A percentile compares a stretch with the other conserved stretches of the same genome.
Conservation (phyloP, 345 rosid genomes). For the Carallia pectinifolia region DNA sequence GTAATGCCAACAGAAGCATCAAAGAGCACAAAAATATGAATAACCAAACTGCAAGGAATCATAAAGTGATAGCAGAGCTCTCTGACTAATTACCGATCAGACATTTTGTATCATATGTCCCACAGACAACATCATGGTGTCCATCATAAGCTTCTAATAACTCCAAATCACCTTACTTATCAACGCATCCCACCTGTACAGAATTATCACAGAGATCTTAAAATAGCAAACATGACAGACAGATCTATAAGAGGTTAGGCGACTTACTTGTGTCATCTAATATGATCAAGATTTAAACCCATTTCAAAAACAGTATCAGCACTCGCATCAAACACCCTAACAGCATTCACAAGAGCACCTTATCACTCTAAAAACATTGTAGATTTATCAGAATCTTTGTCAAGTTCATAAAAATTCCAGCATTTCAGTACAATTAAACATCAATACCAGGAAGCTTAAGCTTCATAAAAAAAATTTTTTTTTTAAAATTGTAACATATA, state of each 20-base stretch:
- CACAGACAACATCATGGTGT: slow-evolving; percentile 81
- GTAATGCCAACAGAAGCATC: neutral
- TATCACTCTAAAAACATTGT: slow-evolving; percentile 47
- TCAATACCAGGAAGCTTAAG: neutral
- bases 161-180: slow-evolving; percentile 70
- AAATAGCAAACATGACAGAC: slow-evolving; percentile 16
- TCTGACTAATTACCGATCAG: slow-evolving; percentile 53
- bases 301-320: slow-evolving; percentile 86
- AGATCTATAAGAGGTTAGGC: slow-evolving; percentile 12
- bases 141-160: slow-evolving; percentile 79
- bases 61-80: neutral
- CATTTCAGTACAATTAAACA: neutral
- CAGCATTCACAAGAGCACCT: slow-evolving; percentile 83
- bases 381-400: slow-evolving; percentile 11
- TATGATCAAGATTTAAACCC: slow-evolving; percentile 62
- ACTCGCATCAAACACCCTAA: slow-evolving; percentile 76
- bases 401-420: neutral
- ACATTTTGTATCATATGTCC: slow-evolving; percentile 78
- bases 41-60: neutral
- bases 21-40: slow-evolving; percentile 1
- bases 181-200: slow-evolving; percentile 91
- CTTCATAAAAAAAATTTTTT: too few species aligned
- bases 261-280: slow-evolving; percentile 84
- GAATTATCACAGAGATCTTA: slow-evolving; percentile 28
- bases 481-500: too few species aligned